Conservation (phyloP, 2,329 filamentous ascomycete species). For the Lasiodiplodia sp. region DNA sequence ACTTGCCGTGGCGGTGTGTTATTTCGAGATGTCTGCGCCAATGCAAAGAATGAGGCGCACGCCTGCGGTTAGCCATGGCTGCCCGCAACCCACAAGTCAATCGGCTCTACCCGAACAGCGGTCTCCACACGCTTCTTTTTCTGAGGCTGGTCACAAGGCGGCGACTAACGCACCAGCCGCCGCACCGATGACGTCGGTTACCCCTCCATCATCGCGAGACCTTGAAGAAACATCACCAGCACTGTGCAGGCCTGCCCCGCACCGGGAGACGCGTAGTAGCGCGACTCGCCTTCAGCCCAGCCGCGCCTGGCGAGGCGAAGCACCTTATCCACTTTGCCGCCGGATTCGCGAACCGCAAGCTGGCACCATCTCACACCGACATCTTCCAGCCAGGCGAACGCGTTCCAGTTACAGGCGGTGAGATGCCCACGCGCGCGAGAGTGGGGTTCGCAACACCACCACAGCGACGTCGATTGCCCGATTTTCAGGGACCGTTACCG, state of each 20-base stretch:
- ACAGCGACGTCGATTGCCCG: constrained; percentile 16
- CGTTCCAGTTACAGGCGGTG: constrained; percentile 17
- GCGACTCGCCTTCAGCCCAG: constrained; percentile 22
- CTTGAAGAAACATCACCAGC: constrained; percentile 12
- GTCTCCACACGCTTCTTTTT: constrained; percentile 25
- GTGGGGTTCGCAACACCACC: constrained; percentile 19
- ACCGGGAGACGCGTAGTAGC: constrained; percentile 9
- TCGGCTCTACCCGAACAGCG: constrained; percentile 29
- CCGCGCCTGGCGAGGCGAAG: constrained; percentile 20
- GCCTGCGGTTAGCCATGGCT: neutral
- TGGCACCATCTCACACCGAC: constrained; percentile 25
- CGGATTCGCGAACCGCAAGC: constrained; percentile 20
- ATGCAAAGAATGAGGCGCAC: constrained; percentile 27
- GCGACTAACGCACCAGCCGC: constrained; percentile 8
- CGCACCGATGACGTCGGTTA: constrained; percentile 26
- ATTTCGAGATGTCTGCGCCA: constrained; percentile 1
- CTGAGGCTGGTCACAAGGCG: constrained; percentile 27
- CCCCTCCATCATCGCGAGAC: constrained; percentile 26
- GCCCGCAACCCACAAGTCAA: constrained; percentile 13
- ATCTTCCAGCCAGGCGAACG: constrained; percentile 21
- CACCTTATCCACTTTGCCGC: constrained; percentile 20
- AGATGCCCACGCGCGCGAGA: constrained; percentile 13
- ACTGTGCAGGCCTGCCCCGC: constrained; percentile 25
- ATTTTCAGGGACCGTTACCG: constrained; percentile 22
- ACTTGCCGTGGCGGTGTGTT: constrained; percentile 23